Conservation (phyloP, 1,139 yeast species). For the Candida sanyaensis region DNA sequence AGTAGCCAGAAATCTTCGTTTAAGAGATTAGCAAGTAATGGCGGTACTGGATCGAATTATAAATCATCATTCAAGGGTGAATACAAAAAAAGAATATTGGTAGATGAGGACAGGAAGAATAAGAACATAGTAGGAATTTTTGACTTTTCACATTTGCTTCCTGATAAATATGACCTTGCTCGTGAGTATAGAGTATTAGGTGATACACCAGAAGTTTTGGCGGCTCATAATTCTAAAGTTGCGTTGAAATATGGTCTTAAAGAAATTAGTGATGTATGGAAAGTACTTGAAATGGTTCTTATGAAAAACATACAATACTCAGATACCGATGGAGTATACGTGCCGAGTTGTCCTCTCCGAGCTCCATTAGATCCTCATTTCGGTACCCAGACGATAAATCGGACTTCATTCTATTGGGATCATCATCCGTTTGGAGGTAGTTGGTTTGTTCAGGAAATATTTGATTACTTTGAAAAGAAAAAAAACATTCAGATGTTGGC, state of each 20-base stretch:
- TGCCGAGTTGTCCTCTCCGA: background rate
- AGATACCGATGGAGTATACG: background rate
- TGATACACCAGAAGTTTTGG: conserved; percentile 62
- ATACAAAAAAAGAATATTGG: conserved; percentile 15
- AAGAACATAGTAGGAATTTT: conserved; percentile 61
- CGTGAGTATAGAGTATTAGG: conserved; percentile 73
- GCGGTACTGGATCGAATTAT: conserved; percentile 29
- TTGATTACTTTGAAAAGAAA: conserved; percentile 61
- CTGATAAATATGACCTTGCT: conserved; percentile 78
- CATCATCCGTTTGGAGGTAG: conserved; percentile 78
- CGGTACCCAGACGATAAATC: conserved; percentile 5
- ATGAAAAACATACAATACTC: conserved; percentile 19
- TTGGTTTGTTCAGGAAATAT: conserved; percentile 68
- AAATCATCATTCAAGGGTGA: conserved; percentile 25
- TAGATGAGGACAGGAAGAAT: conserved; percentile 20
- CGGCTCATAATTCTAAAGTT: conserved; percentile 69
- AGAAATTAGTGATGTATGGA: conserved; percentile 80
- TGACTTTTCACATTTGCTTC: conserved; percentile 71
- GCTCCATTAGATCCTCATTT: conserved; percentile 1
- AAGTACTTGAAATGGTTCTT: conserved; percentile 52
- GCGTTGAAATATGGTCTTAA: conserved; percentile 64
- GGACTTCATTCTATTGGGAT: conserved; percentile 66
- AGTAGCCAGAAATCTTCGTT: conserved; percentile 22
- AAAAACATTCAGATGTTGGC: conserved; percentile 89
- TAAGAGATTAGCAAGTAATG: conserved; percentile 29